phyloP scores from a whole-genome alignment of 768 basidiomycete species.

The Pleurotus giganteus region DNA sequence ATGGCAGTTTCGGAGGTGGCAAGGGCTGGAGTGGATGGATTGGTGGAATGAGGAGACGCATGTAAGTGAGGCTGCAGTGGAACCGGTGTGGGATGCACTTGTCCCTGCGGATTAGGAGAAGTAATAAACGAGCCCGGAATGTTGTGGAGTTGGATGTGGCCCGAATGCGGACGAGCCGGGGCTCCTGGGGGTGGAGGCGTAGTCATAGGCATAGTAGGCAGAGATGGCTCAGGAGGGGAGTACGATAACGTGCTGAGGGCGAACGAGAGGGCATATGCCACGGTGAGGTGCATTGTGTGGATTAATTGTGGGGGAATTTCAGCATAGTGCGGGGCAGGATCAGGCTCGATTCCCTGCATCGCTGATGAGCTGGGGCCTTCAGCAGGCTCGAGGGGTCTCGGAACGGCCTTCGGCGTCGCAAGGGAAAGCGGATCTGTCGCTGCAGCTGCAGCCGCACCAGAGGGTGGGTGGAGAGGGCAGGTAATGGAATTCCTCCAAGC shows the following conservation, averaged over 20 bases:
- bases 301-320: slow-evolving; percentile 59
- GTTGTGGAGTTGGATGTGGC: slow-evolving; percentile 5
- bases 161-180: slow-evolving; percentile 2
- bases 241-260: slow-evolving; percentile 79
- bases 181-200: background rate
- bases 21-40: background rate
- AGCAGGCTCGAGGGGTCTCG: slow-evolving; percentile 24
- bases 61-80: background rate
- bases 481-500: slow-evolving; percentile 72
- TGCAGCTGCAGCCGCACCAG: slow-evolving; percentile 15
- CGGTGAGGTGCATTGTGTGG: slow-evolving; percentile 71
- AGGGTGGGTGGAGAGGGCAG: slow-evolving; percentile 76
- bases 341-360: background rate
- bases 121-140: slow-evolving; percentile 1
- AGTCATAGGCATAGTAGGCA: background rate
- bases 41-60: background rate
- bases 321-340: background rate
- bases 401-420: slow-evolving; percentile 40
- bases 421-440: slow-evolving; percentile 16
- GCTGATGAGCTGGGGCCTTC: background rate
- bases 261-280: slow-evolving; percentile 80
- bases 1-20: slow-evolving; percentile 69
- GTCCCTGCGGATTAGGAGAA: background rate
- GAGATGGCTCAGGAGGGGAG: slow-evolving; percentile 73
- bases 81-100: background rate